Conservation (phyloP, 2,329 filamentous ascomycete species). For the Cryphonectria radicalis region DNA sequence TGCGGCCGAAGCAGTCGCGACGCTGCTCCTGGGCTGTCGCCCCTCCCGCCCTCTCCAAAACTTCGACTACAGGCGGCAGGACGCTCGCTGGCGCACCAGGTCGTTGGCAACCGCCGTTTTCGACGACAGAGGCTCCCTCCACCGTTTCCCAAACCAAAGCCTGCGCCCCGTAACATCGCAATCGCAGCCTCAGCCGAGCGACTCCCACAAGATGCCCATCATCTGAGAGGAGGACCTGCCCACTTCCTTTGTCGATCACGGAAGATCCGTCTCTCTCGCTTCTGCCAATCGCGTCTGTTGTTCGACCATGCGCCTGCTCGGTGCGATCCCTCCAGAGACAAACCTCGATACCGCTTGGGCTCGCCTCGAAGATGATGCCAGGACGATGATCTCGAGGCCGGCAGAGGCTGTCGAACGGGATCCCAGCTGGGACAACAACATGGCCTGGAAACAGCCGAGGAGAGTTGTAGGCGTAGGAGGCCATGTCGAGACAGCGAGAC, state of each 20-base stretch:
- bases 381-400: conserved; percentile 5
- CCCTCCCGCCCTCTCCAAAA: background rate
- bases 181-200: conserved; percentile 21
- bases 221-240: conserved; percentile 22
- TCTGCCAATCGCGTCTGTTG: conserved; percentile 15
- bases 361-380: conserved; percentile 25
- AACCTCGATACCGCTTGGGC: conserved; percentile 13
- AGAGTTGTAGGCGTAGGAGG: background rate
- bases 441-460: conserved; percentile 9
- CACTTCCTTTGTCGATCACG: conserved; percentile 21
- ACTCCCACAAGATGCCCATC: conserved; percentile 29
- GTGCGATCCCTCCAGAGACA: conserved; percentile 25
- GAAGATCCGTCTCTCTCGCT: conserved; percentile 9
- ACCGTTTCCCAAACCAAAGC: background rate
- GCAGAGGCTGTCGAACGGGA: conserved; percentile 12
- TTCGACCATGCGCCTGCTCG: conserved; percentile 27
- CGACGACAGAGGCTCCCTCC: conserved; percentile 1
- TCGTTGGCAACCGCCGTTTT: background rate
- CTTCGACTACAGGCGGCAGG: background rate
- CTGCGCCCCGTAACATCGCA: background rate
- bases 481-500: background rate
- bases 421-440: conserved; percentile 4
- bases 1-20: background rate
- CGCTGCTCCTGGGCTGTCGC: background rate
- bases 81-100: background rate